These are phyloP conservation scores for Rhizomucor miehei DNA, from an alignment of 371 early-diverging fungal species.

Conservation along the genomic window DNA sequence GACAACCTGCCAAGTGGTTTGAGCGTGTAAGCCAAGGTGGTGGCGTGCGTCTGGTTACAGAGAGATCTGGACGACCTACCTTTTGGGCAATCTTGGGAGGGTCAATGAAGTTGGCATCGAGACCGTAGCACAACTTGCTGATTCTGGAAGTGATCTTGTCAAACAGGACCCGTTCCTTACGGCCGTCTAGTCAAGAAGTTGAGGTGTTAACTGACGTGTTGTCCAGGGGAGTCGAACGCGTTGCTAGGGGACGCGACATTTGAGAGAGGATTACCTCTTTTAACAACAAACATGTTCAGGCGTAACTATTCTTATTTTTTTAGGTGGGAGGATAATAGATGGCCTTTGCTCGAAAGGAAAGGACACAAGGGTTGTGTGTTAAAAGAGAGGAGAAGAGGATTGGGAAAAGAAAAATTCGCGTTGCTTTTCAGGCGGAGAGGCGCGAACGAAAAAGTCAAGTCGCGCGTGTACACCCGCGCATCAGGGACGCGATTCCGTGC, in stretches of 20 bases:
- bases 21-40: background rate
- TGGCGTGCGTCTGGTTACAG: background rate
- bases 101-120: conserved; percentile 91
- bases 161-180: conserved; percentile 89
- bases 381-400: background rate
- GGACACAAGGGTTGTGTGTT: background rate
- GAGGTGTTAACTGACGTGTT: conserved; percentile 2
- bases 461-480: background rate
- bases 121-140: conserved; percentile 90
- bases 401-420: background rate
- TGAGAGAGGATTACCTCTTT: conserved; percentile 56
- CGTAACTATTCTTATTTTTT: background rate
- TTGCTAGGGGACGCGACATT: background rate
- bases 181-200: conserved; percentile 62
- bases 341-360: background rate
- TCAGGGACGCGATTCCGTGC: no score
- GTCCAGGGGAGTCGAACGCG: conserved; percentile 4
- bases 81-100: conserved; percentile 92
- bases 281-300: conserved; percentile 67
- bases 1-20: conserved; percentile 48
- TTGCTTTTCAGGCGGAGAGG: background rate
- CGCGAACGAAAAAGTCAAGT: conserved; percentile 1
- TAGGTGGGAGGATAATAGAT: background rate
- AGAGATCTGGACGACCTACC: conserved; percentile 41
- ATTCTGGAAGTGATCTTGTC: conserved; percentile 92